These are phyloP conservation scores for Penicillium sp. DNA, from an alignment of 2,329 filamentous ascomycete species.

Conservation along the genomic window DNA sequence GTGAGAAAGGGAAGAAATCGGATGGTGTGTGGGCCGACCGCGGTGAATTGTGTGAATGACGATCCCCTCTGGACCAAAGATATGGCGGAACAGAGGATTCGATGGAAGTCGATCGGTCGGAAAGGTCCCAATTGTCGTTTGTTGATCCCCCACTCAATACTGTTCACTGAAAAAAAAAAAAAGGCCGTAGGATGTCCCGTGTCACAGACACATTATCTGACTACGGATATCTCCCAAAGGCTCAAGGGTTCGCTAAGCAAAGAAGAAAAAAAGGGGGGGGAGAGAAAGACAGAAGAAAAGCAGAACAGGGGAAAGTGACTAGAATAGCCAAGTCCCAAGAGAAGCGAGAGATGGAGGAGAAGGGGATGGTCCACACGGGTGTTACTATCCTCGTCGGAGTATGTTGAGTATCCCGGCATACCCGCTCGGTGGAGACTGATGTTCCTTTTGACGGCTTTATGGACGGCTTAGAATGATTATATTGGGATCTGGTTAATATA, in stretches of 20 bases:
- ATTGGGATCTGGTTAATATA: background rate
- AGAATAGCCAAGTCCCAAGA: background rate
- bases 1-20: background rate
- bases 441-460: slow-evolving; percentile 14
- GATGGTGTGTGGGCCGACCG: slow-evolving; percentile 5
- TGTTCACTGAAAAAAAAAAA: slow-evolving; percentile 4
- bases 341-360: slow-evolving; percentile 12
- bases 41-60: slow-evolving; percentile 8
- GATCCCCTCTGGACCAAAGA: slow-evolving; percentile 7
- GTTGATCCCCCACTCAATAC: slow-evolving; percentile 15
- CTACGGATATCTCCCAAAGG: too few species aligned
- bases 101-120: background rate
- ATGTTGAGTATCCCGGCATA: slow-evolving; percentile 20
- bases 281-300: slow-evolving; percentile 14
- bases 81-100: background rate
- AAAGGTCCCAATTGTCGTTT: background rate
- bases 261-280: slow-evolving; percentile 18
- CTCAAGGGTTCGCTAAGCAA: background rate
- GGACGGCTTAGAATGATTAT: background rate
- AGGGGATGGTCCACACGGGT: slow-evolving; percentile 18
- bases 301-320: slow-evolving; percentile 10
- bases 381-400: slow-evolving; percentile 13
- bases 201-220: slow-evolving; percentile 7
- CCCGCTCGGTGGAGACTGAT: slow-evolving; percentile 21
- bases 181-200: background rate